phyloP scores from a whole-genome alignment of 2,329 filamentous ascomycete species.

The Colletotrichum acutatum region DNA sequence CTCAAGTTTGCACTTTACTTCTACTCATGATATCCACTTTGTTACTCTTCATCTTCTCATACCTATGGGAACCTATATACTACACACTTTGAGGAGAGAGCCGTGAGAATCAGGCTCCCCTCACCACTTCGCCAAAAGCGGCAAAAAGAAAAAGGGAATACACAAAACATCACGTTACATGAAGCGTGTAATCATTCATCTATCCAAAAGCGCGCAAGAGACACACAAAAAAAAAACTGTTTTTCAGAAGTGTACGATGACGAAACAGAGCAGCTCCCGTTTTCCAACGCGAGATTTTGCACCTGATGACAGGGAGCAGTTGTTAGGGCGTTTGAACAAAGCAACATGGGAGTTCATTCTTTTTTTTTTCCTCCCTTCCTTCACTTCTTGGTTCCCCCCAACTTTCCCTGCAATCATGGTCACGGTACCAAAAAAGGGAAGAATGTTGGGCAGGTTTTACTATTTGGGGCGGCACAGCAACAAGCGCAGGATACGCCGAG shows the following conservation, averaged over 20 bases:
- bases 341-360: background rate
- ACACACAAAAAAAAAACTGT: background rate
- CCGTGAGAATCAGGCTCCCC: background rate
- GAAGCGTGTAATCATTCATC: background rate
- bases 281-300: too few species aligned
- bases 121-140: background rate
- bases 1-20: background rate
- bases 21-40: slow-evolving; percentile 24
- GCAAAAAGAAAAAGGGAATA: background rate
- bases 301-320: background rate
- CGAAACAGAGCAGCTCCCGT: background rate
- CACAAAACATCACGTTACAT: background rate
- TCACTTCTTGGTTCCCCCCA: background rate
- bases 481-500: background rate
- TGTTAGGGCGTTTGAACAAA: background rate
- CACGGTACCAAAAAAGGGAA: background rate
- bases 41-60: too few species aligned
- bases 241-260: background rate
- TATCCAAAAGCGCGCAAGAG: background rate
- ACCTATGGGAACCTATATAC: background rate
- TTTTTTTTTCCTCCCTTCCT: background rate
- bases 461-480: background rate
- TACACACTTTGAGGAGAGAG: background rate
- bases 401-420: background rate
- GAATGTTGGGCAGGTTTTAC: background rate